Evolutionary conservation across 352 stramenopile species (phyloP).

Genomic region (Pythium periplocum): DNA sequence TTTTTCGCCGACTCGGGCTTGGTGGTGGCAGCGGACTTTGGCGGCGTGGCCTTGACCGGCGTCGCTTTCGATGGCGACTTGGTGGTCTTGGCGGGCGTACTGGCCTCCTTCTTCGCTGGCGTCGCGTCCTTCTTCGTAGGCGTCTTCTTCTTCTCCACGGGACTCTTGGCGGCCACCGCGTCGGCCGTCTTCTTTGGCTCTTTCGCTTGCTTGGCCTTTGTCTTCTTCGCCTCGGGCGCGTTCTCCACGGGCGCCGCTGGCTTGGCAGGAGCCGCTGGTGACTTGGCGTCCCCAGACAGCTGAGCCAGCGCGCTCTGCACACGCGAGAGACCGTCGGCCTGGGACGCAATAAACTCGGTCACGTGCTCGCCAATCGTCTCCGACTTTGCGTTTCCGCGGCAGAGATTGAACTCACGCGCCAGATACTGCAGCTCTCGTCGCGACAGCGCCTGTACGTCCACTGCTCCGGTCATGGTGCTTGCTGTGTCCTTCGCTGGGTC

Average conservation of each 20-base stretch:
- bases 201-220: not conserved
- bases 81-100: not conserved
- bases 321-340: constrained; percentile 28
- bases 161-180: too few species aligned
- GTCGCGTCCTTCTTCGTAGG: too few species aligned
- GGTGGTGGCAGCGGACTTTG: not conserved
- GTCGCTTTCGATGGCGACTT: not conserved
- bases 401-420: constrained; percentile 59
- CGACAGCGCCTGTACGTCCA: constrained; percentile 37
- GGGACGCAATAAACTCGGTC: constrained; percentile 30
- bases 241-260: constrained; percentile 9
- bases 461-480: constrained; percentile 3
- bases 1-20: too few species aligned
- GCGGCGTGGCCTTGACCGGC: not conserved
- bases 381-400: constrained; percentile 60
- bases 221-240: not conserved
- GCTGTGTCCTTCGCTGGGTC: not conserved
- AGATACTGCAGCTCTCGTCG: constrained; percentile 60
- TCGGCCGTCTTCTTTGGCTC: constrained; percentile 1
- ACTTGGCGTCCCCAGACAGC: constrained; percentile 6
- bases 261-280: constrained; percentile 4
- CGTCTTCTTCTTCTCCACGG: too few species aligned
- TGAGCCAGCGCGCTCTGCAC: constrained; percentile 23
- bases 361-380: constrained; percentile 53
- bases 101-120: too few species aligned